Evolutionary conservation across 805 yeast species (phyloP), one percentile per base, ranked within the genome.

Genomic region (Spathaspora sp.): DNA sequence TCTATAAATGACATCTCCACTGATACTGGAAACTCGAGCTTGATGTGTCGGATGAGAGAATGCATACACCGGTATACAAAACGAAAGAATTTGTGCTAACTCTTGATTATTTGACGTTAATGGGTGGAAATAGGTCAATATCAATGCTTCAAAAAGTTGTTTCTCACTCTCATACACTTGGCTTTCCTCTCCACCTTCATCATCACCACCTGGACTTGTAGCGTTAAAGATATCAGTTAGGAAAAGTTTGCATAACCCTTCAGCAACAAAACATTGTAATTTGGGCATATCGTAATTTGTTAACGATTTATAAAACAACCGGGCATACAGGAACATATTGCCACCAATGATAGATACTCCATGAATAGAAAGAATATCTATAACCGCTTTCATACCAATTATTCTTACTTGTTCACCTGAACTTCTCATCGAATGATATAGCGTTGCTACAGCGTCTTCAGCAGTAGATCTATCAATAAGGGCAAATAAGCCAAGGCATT

Each of bases 51-150:
- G 72, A 59, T 85, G 91, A 32, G 96, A 87, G 61, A 83, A 87
- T 39, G 94, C 84, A 64, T 88, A 90, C 0, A 88, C 96, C 0
- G 97, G 97, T 16, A 92, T 75, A 64, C 96, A 91, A 61, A 89
- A 92, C 9, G 94, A 82, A 53, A 92, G 78, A 0, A 88, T 87
- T 65, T 92, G 97, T 46, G 84, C 75, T 54, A 92, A 72, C 14
- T 83, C 80, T 51, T 81, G 85, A 58, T 89, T 89, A 5, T 73
- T 68, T 5, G 80, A 67, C 49, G 85, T 85, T 3, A 72, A 66
- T 0, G 94, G 91, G 49, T 86, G 83, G 69, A 89, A 92, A 61
- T 90, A 93, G 0, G 87, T 78, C 49, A 88, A 66, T 3, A 91
- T 68, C 50, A 92, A 73, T 0, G 87, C 80, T 61, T 87, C 92